Conservation (phyloP, 2,329 filamentous ascomycete species). For the Botrytis porri region DNA sequence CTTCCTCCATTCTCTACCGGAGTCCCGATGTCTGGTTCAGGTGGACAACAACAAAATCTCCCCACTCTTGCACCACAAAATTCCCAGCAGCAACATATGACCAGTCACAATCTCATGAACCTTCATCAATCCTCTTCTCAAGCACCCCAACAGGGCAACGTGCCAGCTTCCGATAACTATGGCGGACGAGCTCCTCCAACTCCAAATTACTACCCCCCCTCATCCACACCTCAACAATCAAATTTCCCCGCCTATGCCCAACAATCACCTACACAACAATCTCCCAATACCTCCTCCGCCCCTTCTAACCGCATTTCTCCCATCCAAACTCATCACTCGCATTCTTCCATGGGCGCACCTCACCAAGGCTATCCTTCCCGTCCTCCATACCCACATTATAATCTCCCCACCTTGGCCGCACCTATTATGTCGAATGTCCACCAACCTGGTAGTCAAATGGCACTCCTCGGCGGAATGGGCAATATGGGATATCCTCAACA, state of each 20-base stretch:
- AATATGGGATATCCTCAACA: conserved; percentile 53
- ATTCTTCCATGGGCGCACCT: conserved; percentile 54
- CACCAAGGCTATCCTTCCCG: conserved; percentile 49
- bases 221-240: conserved; percentile 48
- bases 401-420: conserved; percentile 60
- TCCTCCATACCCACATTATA: conserved; percentile 50
- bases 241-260: conserved; percentile 49
- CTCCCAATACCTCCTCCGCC: conserved; percentile 41
- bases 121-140: conserved; percentile 48
- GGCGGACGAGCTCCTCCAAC: conserved; percentile 53
- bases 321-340: conserved; percentile 37
- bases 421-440: conserved; percentile 76
- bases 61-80: conserved; percentile 41
- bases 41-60: conserved; percentile 37
- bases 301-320: conserved; percentile 42
- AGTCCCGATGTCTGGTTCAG: conserved; percentile 54
- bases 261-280: conserved; percentile 49
- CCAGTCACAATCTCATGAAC: conserved; percentile 47
- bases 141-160: conserved; percentile 50
- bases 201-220: conserved; percentile 55
- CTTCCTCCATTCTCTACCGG: conserved; percentile 62
- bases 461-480: conserved; percentile 56
- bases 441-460: conserved; percentile 69
- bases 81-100: conserved; percentile 40
- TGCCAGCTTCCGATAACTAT: conserved; percentile 59